These are phyloP conservation scores for Triglochin maritima DNA, from an alignment of 106 monocot genomes.

Conservation along the genomic window DNA sequence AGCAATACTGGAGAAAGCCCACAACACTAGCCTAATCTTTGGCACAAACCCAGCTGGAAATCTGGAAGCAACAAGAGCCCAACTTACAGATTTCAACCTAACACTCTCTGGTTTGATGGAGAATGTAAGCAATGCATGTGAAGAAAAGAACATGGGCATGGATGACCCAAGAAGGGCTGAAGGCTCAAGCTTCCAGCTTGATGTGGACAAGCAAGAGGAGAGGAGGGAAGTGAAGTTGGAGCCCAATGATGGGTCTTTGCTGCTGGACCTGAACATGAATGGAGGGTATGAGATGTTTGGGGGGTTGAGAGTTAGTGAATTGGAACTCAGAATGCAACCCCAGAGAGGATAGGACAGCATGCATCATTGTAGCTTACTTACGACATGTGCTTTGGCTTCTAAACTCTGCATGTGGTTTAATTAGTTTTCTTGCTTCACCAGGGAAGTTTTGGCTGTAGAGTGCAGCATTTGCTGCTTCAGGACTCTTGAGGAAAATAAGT, in stretches of 20 bases:
- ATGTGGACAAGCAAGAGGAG: conserved; percentile 9
- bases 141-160: conserved; percentile 11
- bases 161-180: conserved; percentile 1
- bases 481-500: too few species aligned
- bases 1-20: conserved; percentile 64
- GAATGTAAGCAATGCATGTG: conserved; percentile 21
- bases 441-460: too few species aligned
- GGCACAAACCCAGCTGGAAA: conserved; percentile 17
- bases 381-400: too few species aligned
- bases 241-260: conserved; percentile 13
- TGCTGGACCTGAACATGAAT: conserved; percentile 49
- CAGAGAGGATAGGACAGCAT: not conserved
- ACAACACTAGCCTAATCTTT: conserved; percentile 29
- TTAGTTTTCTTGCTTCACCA: too few species aligned
- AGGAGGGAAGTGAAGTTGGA: conserved; percentile 15
- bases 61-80: conserved; percentile 20
- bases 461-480: too few species aligned
- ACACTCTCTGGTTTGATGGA: conserved; percentile 38
- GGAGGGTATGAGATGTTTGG: conserved; percentile 35
- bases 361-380: too few species aligned
- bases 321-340: conserved; percentile 35
- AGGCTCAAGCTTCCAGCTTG: conserved; percentile 17
- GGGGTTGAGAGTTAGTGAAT: conserved; percentile 22
- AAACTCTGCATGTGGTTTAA: too few species aligned
- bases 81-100: conserved; percentile 35